These are phyloP conservation scores for Trichoderma hamatum DNA, from an alignment of 2,329 filamentous ascomycete genomes.

Conservation along the genomic window DNA sequence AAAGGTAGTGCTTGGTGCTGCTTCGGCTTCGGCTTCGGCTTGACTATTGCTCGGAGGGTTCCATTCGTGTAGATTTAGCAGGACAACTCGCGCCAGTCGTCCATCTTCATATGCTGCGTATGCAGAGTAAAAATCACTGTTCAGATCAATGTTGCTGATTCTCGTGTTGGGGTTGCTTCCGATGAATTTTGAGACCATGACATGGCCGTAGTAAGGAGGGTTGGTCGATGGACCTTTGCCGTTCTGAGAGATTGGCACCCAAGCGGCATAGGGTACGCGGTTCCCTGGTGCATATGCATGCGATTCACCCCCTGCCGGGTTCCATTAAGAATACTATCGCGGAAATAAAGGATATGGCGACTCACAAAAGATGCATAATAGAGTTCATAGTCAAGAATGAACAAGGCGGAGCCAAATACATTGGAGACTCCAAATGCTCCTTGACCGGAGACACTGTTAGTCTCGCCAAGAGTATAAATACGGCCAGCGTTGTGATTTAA, in stretches of 20 bases:
- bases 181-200: conserved; percentile 25
- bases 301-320: not conserved
- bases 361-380: conserved; percentile 23
- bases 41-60: conserved; percentile 8
- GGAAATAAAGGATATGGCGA: fast-evolving
- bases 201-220: conserved; percentile 25
- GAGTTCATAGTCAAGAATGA: conserved; percentile 24
- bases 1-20: conserved; percentile 4
- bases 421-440: conserved; percentile 22
- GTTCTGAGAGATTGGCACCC: conserved; percentile 23
- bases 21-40: not conserved
- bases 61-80: conserved; percentile 22
- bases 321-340: not conserved
- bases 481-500: conserved; percentile 12
- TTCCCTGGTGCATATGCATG: conserved; percentile 25
- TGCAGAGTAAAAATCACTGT: conserved; percentile 22
- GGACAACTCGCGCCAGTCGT: not conserved
- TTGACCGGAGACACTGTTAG: conserved; percentile 23
- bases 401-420: conserved; percentile 22
- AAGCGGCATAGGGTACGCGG: conserved; percentile 23
- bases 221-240: conserved; percentile 21
- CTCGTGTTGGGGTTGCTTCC: conserved; percentile 9
- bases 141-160: conserved; percentile 20
- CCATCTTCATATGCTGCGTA: conserved; percentile 20
- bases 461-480: conserved; percentile 20